Conservation (phyloP, 441 rosid genomes). For the Erodium trifolium region DNA sequence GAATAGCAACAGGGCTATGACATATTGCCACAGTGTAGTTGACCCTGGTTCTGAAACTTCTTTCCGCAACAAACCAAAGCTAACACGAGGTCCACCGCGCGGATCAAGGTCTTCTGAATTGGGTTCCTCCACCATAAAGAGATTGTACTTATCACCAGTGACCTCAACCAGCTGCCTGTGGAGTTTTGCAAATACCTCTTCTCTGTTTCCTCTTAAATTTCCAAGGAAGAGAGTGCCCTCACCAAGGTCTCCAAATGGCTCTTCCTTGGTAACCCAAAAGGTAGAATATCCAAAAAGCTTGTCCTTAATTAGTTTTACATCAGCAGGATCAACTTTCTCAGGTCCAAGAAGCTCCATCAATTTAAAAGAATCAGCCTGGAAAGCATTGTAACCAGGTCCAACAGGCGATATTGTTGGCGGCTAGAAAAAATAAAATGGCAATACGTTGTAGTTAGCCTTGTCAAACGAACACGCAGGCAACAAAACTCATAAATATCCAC, state of each 20-base stretch:
- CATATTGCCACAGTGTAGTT: constrained; percentile 97
- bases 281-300: constrained; percentile 89
- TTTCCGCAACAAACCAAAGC: constrained; percentile 85
- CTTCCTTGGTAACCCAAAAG: constrained; percentile 98
- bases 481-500: not conserved
- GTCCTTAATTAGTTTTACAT: constrained; percentile 77
- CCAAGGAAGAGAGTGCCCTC: constrained; percentile 90
- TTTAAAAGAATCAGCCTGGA: constrained; percentile 87
- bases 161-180: constrained; percentile 58
- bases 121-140: constrained; percentile 96
- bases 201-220: constrained; percentile 75
- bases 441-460: not conserved
- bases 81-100: constrained; percentile 94
- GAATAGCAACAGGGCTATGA: constrained; percentile 74
- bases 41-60: constrained; percentile 97
- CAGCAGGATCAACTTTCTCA: constrained; percentile 83
- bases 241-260: constrained; percentile 90
- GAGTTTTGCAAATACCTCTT: constrained; percentile 73
- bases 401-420: constrained; percentile 32
- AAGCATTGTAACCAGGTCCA: constrained; percentile 59
- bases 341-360: constrained; percentile 97
- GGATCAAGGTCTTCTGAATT: constrained; percentile 86
- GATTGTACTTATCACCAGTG: constrained; percentile 65
- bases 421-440: not conserved
- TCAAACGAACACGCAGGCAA: too few species aligned